Conservation (phyloP, 2,329 filamentous ascomycete species). For the Trichoderma brevicompactum region DNA sequence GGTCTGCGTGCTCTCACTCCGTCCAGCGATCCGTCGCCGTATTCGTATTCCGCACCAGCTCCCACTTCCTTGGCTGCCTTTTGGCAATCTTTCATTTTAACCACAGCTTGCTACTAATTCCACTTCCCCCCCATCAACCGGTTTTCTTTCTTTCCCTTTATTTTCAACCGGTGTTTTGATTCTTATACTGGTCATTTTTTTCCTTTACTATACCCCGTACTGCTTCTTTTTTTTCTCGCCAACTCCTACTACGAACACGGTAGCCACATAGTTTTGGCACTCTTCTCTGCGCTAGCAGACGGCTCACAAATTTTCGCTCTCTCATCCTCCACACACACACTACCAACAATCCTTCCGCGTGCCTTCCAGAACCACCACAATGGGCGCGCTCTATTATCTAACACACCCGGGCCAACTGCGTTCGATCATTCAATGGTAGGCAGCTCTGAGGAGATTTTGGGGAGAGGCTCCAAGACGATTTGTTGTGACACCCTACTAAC, state of each 20-base stretch:
- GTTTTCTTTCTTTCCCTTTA: conserved; percentile 13
- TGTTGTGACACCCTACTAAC: conserved; percentile 31
- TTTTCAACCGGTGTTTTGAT: conserved; percentile 13
- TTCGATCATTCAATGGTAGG: conserved; percentile 87
- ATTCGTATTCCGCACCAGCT: conserved; percentile 25
- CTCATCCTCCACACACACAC: neutral
- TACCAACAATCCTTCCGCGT: neutral
- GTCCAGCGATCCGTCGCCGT: conserved; percentile 1
- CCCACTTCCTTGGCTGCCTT: conserved; percentile 21
- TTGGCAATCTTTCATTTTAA: conserved; percentile 17
- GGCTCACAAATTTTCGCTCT: conserved; percentile 13
- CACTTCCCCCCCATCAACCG: conserved; percentile 14
- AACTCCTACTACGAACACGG: neutral
- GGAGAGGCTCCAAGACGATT: neutral
- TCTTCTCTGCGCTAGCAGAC: conserved; percentile 2
- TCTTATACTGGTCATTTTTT: conserved; percentile 17
- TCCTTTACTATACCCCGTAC: conserved; percentile 6
- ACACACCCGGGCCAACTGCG: conserved; percentile 79
- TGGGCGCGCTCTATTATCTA: conserved; percentile 71
- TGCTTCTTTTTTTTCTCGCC: neutral
- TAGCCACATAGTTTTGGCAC: conserved; percentile 5
- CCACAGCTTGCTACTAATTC: conserved; percentile 22
- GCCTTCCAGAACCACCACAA: conserved; percentile 44
- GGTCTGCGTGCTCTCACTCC: neutral
- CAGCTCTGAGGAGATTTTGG: conserved; percentile 32